These are phyloP conservation scores for Colletotrichum viniferum DNA, from an alignment of 2,329 filamentous ascomycete species.

Conservation along the genomic window DNA sequence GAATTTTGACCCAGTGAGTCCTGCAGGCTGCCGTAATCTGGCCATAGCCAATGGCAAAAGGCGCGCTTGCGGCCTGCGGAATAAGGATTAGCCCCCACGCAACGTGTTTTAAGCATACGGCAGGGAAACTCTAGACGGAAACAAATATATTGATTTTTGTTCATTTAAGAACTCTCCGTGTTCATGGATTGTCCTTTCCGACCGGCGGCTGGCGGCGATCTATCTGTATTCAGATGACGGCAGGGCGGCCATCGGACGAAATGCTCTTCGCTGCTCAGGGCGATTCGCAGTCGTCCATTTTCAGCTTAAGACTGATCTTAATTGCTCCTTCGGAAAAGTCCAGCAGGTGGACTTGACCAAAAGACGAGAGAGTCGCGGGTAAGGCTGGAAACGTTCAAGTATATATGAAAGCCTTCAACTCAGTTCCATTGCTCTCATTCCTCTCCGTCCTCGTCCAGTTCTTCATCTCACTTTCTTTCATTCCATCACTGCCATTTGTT, in stretches of 20 bases:
- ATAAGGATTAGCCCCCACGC: not conserved
- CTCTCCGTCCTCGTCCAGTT: not conserved
- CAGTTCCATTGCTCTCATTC: not conserved
- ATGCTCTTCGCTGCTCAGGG: not conserved
- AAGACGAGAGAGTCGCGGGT: fast-evolving
- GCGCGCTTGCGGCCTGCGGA: not conserved
- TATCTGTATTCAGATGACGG: not conserved
- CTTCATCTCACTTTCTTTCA: not conserved
- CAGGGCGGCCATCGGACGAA: not conserved
- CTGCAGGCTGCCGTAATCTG: no score
- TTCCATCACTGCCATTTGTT: not conserved
- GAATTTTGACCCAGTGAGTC: no score
- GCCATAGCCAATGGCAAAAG: not conserved
- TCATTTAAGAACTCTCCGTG: not conserved
- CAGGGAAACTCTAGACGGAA: not conserved
- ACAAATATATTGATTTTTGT: not conserved
- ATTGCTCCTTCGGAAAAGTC: not conserved
- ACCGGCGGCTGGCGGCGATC: not conserved
- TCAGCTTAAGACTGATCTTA: not conserved
- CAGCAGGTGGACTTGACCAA: not conserved
- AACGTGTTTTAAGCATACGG: not conserved
- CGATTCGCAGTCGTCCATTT: not conserved
- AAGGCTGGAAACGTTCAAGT: not conserved
- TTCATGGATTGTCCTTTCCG: not conserved
- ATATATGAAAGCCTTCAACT: not conserved